Evolutionary conservation across 2,329 filamentous ascomycete species (phyloP).

Genomic region (Penicillium sp.): DNA sequence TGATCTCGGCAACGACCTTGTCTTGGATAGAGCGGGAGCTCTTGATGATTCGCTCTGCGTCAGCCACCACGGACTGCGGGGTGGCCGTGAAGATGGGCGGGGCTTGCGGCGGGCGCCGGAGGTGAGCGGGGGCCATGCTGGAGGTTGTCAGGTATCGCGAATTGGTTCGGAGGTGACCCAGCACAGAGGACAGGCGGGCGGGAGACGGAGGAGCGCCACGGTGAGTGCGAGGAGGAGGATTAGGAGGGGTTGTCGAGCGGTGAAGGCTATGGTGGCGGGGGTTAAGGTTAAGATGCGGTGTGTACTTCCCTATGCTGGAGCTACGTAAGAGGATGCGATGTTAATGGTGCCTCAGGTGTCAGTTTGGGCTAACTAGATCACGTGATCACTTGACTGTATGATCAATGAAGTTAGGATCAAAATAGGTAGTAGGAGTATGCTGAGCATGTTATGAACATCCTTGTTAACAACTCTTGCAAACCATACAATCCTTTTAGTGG

Average conservation of each 20-base stretch:
- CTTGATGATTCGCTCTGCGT: slow-evolving; percentile 46
- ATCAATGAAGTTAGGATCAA: no score
- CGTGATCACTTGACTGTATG: no score
- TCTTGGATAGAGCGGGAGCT: slow-evolving; percentile 43
- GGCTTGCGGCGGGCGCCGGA: slow-evolving; percentile 44
- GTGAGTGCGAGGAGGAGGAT: slow-evolving; percentile 39
- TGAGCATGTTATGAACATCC: no score
- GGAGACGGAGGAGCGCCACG: slow-evolving; percentile 46
- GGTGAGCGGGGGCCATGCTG: slow-evolving; percentile 44
- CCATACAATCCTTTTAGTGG: no score
- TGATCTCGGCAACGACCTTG: slow-evolving; percentile 44
- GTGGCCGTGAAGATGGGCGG: slow-evolving; percentile 47
- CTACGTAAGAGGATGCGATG: background rate
- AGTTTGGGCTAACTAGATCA: background rate
- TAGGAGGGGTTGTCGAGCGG: slow-evolving; percentile 25
- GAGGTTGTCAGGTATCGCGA: slow-evolving; percentile 38
- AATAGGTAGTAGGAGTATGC: no score
- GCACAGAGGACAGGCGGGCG: slow-evolving; percentile 39
- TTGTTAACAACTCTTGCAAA: no score
- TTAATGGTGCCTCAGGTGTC: background rate
- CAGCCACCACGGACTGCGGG: slow-evolving; percentile 43
- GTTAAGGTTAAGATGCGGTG: slow-evolving; percentile 18
- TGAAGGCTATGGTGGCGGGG: slow-evolving; percentile 17
- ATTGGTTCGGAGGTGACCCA: slow-evolving; percentile 38
- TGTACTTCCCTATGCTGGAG: slow-evolving; percentile 1